A percentile compares a stretch with the other conserved stretches of the same genome.
These are phyloP conservation scores for Capsella bursapastoris DNA, from an alignment of 345 rosid genomes.

Conservation along the genomic window DNA sequence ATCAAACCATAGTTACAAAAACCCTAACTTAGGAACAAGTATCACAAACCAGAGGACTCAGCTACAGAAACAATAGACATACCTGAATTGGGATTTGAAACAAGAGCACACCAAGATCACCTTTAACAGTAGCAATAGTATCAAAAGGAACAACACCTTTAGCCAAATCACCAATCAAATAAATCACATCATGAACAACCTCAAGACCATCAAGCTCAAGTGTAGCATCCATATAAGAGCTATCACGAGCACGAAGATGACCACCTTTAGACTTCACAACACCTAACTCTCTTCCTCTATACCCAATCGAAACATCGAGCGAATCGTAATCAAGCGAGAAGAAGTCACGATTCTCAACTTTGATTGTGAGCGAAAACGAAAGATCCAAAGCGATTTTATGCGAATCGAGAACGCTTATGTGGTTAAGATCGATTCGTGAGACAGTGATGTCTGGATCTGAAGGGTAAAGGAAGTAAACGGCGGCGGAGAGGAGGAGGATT, in stretches of 20 bases:
- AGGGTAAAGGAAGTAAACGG: slow-evolving; percentile 67
- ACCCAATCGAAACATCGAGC: slow-evolving; percentile 70
- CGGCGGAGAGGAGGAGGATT: slow-evolving; percentile 57
- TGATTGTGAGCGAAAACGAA: slow-evolving; percentile 66
- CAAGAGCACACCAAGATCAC: slow-evolving; percentile 64
- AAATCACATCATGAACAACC: slow-evolving; percentile 71
- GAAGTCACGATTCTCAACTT: slow-evolving; percentile 67
- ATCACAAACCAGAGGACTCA: background rate
- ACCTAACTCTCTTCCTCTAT: slow-evolving; percentile 81
- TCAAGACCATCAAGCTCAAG: slow-evolving; percentile 79
- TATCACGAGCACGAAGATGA: slow-evolving; percentile 60
- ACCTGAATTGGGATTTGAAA: slow-evolving; percentile 71
- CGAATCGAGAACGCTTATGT: slow-evolving; percentile 54
- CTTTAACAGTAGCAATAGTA: slow-evolving; percentile 58
- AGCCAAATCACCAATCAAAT: slow-evolving; percentile 74
- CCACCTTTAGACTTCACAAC: slow-evolving; percentile 63
- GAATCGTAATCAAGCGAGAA: slow-evolving; percentile 67
- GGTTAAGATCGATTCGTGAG: slow-evolving; percentile 64
- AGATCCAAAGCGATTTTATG: slow-evolving; percentile 61
- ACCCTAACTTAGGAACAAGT: background rate
- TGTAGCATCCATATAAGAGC: slow-evolving; percentile 69
- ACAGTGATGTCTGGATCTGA: slow-evolving; percentile 65
- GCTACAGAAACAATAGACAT: background rate
- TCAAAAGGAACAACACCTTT: slow-evolving; percentile 76
- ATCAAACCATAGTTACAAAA: background rate